These are phyloP conservation scores for Ogataea pignaliae DNA, from an alignment of 805 yeast genomes.

Conservation along the genomic window DNA sequence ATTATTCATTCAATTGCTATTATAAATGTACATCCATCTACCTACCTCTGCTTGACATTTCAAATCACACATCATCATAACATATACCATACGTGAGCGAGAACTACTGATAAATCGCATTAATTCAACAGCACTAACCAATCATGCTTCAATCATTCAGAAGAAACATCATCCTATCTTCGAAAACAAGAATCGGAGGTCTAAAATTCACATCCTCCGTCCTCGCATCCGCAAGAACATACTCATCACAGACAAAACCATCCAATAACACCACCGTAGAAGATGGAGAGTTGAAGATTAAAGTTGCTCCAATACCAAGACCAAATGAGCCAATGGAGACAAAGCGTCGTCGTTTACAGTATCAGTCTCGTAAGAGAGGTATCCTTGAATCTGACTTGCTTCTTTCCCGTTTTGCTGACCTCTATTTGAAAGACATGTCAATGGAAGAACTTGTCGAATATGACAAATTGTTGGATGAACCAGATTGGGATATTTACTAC, in stretches of 20 bases:
- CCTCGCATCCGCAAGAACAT: no score
- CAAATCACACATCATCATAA: no score
- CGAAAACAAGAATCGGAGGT: not conserved
- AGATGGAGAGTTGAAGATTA: conserved; percentile 47
- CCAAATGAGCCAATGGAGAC: conserved; percentile 65
- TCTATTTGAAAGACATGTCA: conserved; percentile 55
- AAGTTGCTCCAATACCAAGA: conserved; percentile 77
- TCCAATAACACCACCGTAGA: conserved; percentile 20
- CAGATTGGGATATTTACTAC: conserved; percentile 99
- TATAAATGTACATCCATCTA: no score
- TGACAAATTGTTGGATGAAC: conserved; percentile 79
- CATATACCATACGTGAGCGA: no score
- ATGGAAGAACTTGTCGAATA: conserved; percentile 75
- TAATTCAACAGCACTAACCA: no score
- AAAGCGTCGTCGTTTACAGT: conserved; percentile 81
- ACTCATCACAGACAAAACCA: conserved; percentile 8
- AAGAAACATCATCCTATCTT: conserved; percentile 5
- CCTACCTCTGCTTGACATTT: no score
- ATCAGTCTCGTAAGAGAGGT: conserved; percentile 93
- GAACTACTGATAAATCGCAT: no score
- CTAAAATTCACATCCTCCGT: no score
- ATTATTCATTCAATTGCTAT: no score
- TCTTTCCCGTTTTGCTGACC: conserved; percentile 79
- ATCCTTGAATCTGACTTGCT: conserved; percentile 89
- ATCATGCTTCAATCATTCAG: not conserved